A percentile compares a stretch with the other conserved stretches of the same genome.
phyloP scores from a whole-genome alignment of 129 eudicot genomes.

The Flaveria trinervia region DNA sequence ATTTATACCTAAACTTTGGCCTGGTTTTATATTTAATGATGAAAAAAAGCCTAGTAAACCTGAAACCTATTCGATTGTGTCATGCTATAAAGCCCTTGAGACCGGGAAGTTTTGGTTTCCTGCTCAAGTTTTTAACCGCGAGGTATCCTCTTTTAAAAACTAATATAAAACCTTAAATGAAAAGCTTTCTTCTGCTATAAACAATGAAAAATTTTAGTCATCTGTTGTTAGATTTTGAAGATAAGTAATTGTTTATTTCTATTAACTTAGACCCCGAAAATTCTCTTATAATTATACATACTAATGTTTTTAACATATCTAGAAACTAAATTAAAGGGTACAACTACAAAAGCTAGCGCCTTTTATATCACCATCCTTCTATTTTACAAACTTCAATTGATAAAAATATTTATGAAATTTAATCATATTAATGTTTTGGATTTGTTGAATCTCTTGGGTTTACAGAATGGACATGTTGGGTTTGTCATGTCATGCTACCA shows the following conservation, averaged over 20 bases:
- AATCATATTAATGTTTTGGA: neutral
- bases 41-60: conserved; percentile 23
- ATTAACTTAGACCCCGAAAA: neutral
- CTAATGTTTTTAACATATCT: neutral
- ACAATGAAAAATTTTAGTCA: neutral
- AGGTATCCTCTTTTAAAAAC: conserved; percentile 41
- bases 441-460: neutral
- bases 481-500: conserved; percentile 79
- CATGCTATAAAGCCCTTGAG: conserved; percentile 66
- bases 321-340: neutral
- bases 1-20: conserved; percentile 41
- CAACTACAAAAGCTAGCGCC: neutral
- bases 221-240: neutral
- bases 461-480: conserved; percentile 86
- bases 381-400: neutral
- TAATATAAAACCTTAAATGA: neutral
- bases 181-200: neutral
- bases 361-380: neutral
- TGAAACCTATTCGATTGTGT: conserved; percentile 43
- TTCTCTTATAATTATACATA: neutral
- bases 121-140: conserved; percentile 81
- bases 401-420: neutral
- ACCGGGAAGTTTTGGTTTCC: conserved; percentile 85
- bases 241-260: neutral
- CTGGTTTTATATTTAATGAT: conserved; percentile 29